These are phyloP conservation scores for Ceratocystis harringtonii DNA, from an alignment of 2,329 filamentous ascomycete species.

Conservation along the genomic window DNA sequence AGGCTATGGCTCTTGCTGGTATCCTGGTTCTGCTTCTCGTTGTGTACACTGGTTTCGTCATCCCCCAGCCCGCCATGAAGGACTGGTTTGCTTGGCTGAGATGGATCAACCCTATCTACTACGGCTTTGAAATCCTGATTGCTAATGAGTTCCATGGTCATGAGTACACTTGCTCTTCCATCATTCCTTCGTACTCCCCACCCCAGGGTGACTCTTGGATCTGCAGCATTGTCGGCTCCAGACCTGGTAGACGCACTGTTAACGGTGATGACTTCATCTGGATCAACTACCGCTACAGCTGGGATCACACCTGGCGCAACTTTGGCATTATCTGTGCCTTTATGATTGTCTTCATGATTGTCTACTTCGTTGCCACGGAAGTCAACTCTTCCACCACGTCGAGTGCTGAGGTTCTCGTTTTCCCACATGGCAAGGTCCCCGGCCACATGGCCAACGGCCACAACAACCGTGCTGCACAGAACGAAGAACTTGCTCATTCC, in stretches of 20 bases:
- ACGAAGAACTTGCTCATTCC: constrained; percentile 23
- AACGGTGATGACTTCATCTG: constrained; percentile 47
- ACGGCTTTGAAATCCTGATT: constrained; percentile 58
- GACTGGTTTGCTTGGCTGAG: constrained; percentile 64
- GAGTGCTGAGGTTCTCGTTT: constrained; percentile 55
- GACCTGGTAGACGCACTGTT: constrained; percentile 38
- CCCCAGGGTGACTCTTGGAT: constrained; percentile 34
- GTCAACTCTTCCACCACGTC: constrained; percentile 47
- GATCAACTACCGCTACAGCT: constrained; percentile 40
- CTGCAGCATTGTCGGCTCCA: constrained; percentile 39
- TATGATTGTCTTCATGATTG: constrained; percentile 44
- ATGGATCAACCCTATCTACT: constrained; percentile 58
- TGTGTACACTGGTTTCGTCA: constrained; percentile 44
- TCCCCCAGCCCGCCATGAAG: constrained; percentile 42
- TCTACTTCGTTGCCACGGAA: constrained; percentile 51
- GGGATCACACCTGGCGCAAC: constrained; percentile 49
- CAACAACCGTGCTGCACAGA: constrained; percentile 22
- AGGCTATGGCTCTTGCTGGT: constrained; percentile 39
- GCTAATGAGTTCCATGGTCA: constrained; percentile 52
- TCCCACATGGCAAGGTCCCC: constrained; percentile 40
- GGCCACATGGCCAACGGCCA: constrained; percentile 25
- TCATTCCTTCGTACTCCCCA: constrained; percentile 33
- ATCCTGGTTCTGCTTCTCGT: constrained; percentile 44
- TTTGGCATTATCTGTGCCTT: constrained; percentile 53
- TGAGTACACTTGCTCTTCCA: constrained; percentile 39